Percentiles rank a stretch among this genome's conserved stretches.
These are phyloP conservation scores for Mycosphaerella arachidis DNA, from an alignment of 2,329 filamentous ascomycete genomes.

Conservation along the genomic window DNA sequence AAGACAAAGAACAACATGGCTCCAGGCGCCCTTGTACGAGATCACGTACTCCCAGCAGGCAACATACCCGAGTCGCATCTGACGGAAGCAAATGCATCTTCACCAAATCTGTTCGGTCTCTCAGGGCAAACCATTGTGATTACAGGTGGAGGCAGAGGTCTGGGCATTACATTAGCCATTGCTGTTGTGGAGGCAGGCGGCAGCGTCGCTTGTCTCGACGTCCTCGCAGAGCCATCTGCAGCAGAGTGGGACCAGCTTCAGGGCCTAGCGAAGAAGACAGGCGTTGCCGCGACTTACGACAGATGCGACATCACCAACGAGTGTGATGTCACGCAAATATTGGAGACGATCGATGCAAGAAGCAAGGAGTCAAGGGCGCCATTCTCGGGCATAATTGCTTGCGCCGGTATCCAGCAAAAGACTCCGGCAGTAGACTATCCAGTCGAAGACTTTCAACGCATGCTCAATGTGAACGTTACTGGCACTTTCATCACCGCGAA, in stretches of 20 bases:
- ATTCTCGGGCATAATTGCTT: constrained; percentile 44
- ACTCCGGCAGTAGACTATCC: constrained; percentile 33
- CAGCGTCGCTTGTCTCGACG: constrained; percentile 28
- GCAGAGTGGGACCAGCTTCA: constrained; percentile 60
- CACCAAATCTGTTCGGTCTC: constrained; percentile 23
- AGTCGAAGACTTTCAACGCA: constrained; percentile 31
- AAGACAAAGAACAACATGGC: constrained; percentile 14
- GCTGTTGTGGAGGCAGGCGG: constrained; percentile 29
- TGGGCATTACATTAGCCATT: constrained; percentile 30
- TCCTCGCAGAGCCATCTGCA: constrained; percentile 50
- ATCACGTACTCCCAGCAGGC: constrained; percentile 19
- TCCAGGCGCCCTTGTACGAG: constrained; percentile 22
- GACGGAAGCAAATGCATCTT: constrained; percentile 23
- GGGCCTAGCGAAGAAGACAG: constrained; percentile 56
- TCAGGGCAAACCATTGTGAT: constrained; percentile 24
- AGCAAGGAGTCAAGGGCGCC: constrained; percentile 66
- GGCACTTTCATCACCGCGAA: constrained; percentile 36
- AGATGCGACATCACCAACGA: constrained; percentile 73
- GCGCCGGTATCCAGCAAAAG: constrained; percentile 27
- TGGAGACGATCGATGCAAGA: constrained; percentile 60
- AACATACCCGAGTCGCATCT: constrained; percentile 22
- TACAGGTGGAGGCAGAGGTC: constrained; percentile 29
- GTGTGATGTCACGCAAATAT: constrained; percentile 34
- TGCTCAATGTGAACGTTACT: constrained; percentile 37
- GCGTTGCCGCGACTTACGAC: constrained; percentile 63